These are phyloP conservation scores for Saksenaea vasiformis DNA, from an alignment of 371 early-diverging fungal species.

Conservation along the genomic window DNA sequence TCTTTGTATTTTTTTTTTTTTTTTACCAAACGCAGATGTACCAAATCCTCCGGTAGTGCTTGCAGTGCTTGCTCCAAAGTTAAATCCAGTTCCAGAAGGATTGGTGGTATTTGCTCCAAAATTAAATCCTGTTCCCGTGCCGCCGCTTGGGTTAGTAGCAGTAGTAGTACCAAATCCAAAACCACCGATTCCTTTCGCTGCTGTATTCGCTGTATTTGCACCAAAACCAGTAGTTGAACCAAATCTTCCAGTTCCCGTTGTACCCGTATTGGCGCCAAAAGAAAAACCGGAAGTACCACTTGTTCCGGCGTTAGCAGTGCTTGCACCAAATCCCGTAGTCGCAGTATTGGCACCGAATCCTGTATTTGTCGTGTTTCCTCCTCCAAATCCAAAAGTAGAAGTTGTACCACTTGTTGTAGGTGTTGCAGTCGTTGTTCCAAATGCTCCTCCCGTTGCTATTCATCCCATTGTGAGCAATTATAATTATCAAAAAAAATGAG, in stretches of 20 bases:
- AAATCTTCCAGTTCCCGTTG: not conserved
- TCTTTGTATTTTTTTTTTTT: no score
- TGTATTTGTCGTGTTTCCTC: not conserved
- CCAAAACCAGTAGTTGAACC: not conserved
- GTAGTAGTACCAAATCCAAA: not conserved
- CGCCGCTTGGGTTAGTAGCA: not conserved
- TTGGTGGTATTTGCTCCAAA: constrained; percentile 7
- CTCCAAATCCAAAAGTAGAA: constrained; percentile 12
- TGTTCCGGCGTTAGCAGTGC: constrained; percentile 7
- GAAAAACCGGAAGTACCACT: constrained; percentile 1
- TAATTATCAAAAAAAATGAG: not conserved
- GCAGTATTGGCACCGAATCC: not conserved
- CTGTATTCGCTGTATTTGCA: not conserved
- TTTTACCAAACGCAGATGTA: constrained; percentile 2
- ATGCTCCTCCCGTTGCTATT: constrained; percentile 8
- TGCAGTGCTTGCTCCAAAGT: constrained; percentile 7
- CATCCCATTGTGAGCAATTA: not conserved
- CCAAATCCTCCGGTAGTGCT: constrained; percentile 6
- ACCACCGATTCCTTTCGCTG: not conserved
- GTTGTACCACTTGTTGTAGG: not conserved
- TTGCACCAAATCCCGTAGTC: not conserved
- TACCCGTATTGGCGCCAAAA: constrained; percentile 9
- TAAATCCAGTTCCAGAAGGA: constrained; percentile 13
- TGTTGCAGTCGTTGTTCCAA: constrained; percentile 11
- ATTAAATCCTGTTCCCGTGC: not conserved